phyloP scores from a whole-genome alignment of 2,329 filamentous ascomycete genomes.

The Botrytis cinerea region DNA sequence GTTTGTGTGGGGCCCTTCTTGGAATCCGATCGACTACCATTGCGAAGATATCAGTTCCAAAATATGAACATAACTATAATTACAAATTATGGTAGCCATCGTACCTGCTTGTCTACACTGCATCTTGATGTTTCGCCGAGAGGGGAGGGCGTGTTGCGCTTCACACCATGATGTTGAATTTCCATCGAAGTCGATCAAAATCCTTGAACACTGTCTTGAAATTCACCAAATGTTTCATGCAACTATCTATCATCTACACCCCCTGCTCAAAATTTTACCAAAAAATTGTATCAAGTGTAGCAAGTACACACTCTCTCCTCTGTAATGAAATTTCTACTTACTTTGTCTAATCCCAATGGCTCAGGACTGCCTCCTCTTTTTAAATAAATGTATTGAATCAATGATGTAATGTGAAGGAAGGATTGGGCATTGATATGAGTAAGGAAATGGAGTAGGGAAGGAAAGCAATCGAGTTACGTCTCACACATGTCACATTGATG shows the following conservation, averaged over 20 bases:
- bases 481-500: not conserved
- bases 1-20: no score
- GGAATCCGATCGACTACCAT: not conserved
- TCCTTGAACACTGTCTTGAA: not conserved
- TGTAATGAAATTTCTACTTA: constrained; percentile 4
- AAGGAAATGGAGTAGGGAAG: not conserved
- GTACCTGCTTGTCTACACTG: not conserved
- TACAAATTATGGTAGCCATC: not conserved
- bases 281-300: constrained; percentile 7
- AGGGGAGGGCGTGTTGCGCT: not conserved
- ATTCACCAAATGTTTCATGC: not conserved
- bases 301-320: constrained; percentile 12
- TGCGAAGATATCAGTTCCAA: not conserved
- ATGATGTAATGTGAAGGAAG: not conserved
- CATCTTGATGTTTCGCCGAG: not conserved
- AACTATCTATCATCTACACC: not conserved
- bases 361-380: not conserved
- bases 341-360: constrained; percentile 11
- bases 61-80: not conserved
- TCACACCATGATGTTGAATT: not conserved
- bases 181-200: not conserved
- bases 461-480: constrained; percentile 3
- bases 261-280: not conserved
- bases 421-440: not conserved
- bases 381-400: not conserved